Evolutionary conservation across 129 eudicot genomes (phyloP).

Genomic region (Rutidosis leptorrhynchoides): DNA sequence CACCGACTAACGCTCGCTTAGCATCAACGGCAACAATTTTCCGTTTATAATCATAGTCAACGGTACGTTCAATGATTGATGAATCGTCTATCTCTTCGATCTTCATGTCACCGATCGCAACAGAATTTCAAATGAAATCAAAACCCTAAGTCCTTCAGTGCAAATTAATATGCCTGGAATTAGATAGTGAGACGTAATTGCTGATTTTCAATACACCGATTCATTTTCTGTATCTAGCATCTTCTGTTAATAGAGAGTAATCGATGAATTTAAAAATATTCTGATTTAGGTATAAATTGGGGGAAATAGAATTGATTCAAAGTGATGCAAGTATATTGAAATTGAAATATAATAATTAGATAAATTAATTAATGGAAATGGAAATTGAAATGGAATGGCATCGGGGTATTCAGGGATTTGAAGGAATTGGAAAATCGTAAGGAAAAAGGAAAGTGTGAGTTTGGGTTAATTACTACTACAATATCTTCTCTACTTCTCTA

Average conservation of each 20-base stretch:
- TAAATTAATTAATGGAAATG: no score
- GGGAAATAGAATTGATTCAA: constrained; percentile 26
- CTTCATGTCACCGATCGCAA: constrained; percentile 61
- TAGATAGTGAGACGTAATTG: constrained; percentile 21
- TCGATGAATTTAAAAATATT: no score
- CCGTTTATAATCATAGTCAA: constrained; percentile 32
- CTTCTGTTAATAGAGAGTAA: neutral
- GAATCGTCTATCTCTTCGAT: constrained; percentile 63
- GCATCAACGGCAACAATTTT: constrained; percentile 64
- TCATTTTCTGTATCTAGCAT: neutral
- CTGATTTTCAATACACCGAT: constrained; percentile 5
- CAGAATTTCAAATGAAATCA: constrained; percentile 29
- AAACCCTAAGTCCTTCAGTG: constrained; percentile 30
- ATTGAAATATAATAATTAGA: no score
- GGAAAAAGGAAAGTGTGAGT: no score
- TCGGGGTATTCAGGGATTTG: no score
- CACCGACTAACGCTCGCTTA: constrained; percentile 79
- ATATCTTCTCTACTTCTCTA: no score
- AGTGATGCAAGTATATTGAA: no score
- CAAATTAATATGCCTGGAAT: constrained; percentile 10
- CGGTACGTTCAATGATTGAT: neutral
- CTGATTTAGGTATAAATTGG: constrained; percentile 12
- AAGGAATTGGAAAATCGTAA: no score
- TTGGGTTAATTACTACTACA: no score
- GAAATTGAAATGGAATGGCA: no score